phyloP scores from a whole-genome alignment of 179 eudicot species.

The Patellifolia procumbens region DNA sequence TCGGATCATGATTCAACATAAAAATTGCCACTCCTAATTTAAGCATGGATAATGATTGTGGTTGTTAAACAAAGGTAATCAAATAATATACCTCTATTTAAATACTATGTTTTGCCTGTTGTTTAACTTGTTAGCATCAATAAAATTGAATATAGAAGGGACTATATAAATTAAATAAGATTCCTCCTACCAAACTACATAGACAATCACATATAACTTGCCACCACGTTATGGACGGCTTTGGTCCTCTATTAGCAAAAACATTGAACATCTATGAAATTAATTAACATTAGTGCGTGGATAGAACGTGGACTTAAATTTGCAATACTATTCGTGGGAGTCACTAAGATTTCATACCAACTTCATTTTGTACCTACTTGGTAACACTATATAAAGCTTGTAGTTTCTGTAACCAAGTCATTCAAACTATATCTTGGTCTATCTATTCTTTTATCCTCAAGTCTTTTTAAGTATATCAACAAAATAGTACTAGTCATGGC shows the following conservation, averaged over 20 bases:
- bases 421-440: not conserved
- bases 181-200: constrained; percentile 8
- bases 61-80: not conserved
- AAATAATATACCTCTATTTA: not conserved
- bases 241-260: not conserved
- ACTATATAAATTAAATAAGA: not conserved
- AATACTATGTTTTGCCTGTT: not conserved
- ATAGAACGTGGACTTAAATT: not conserved
- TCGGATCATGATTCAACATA: too few relatives aligned
- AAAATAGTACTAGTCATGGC: constrained; percentile 6
- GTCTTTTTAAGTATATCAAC: not conserved
- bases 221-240: constrained; percentile 17
- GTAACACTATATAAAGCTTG: constrained; percentile 13
- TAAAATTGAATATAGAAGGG: not conserved
- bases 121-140: not conserved
- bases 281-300: not conserved
- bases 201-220: constrained; percentile 10
- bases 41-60: too few relatives aligned
- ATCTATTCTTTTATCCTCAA: too few relatives aligned
- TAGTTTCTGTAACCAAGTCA: not conserved
- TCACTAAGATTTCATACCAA: constrained; percentile 39
- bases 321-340: constrained; percentile 36
- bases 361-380: not conserved
- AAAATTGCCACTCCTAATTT: too few relatives aligned
- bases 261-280: constrained; percentile 4